phyloP scores from a whole-genome alignment of 116 monocot genomes.

The Phalaenopsis hybrid region DNA sequence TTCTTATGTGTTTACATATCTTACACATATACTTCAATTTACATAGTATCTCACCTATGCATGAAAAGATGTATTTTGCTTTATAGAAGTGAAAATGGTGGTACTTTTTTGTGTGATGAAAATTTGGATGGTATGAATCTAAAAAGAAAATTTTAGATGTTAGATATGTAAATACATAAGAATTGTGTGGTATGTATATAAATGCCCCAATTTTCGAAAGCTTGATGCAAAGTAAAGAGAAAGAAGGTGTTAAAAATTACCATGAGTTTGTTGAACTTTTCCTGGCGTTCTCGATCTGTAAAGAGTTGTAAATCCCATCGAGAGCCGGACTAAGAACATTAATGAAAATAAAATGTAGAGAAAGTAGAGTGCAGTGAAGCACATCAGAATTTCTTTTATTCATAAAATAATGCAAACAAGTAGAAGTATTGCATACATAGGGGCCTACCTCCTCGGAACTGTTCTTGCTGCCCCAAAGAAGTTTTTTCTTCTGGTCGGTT shows the following conservation, averaged over 20 bases:
- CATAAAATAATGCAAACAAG: not conserved
- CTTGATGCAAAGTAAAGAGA: not conserved
- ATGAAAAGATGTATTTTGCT: no score
- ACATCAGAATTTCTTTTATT: not conserved
- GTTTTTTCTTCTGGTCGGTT: conserved; percentile 93
- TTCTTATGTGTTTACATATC: no score
- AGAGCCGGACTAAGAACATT: conserved; percentile 28
- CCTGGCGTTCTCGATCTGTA: conserved; percentile 76
- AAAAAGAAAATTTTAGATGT: no score
- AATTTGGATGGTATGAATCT: no score
- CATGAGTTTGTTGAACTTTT: conserved; percentile 99
- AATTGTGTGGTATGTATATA: no score
- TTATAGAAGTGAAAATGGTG: no score
- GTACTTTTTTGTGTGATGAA: no score
- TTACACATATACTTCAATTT: no score
- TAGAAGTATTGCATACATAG: not conserved
- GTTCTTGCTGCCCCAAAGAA: conserved; percentile 93
- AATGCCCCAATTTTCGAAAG: not conserved
- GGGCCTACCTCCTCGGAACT: conserved; percentile 16
- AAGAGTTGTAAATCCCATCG: conserved; percentile 77
- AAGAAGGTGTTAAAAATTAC: conserved; percentile 30
- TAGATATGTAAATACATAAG: no score
- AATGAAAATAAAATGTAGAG: not conserved
- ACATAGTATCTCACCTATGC: no score
- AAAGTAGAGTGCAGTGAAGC: not conserved